Evolutionary conservation across 164 flowering plant species (phyloP), one percentile per base, ranked within the genome.

Genomic region (Magnolia changhungtana): DNA sequence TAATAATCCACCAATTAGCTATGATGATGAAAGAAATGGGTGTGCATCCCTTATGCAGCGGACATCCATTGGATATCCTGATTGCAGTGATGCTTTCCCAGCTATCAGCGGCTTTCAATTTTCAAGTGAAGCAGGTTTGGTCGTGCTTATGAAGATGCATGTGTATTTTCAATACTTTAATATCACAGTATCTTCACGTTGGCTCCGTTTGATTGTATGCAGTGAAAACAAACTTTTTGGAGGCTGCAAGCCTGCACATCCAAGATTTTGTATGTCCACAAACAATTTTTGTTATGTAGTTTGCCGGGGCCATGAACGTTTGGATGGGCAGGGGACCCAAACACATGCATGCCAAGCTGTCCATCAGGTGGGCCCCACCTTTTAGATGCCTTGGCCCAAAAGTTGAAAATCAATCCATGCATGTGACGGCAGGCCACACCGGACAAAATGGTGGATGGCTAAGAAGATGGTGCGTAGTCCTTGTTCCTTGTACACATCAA

Each of bases 221-320:
- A 85, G 91, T 72, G 81, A 81, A 80, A 81, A 76, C 85, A 50
- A 78, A 78, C 76, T 50, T 84, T 74, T 70, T 82, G 24, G 85
- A 79, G 72, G 83, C 80, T 80, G 89, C 86, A 67, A 82, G 79
- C 74, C 77, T 87, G 78, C 91, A 86, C 74, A 79, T 86, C 63
- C 81, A 85, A 66, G 86, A 88, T 73, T 82, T 82, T 74, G 97
- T 92, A 92, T 52, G 93, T 85, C 75, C 79, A 58, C 18, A n/a
- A 61, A 21, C 31, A 50, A 7, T 24, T 61, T 63, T 77, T 14
- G 50, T 61, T 16, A 37, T 55, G 18, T 55, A 55, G 61, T 55
- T 55, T 55, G 61, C 9, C 18, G 0, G 61, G 61, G 13, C 61
- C 61, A 55, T 55, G 61, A 55, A 55, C 18, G 18, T 55, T 55